A percentile compares a stretch with the other conserved stretches of the same genome.
phyloP scores from a whole-genome alignment of 306 rosid genomes.

The Rosa lucieae region DNA sequence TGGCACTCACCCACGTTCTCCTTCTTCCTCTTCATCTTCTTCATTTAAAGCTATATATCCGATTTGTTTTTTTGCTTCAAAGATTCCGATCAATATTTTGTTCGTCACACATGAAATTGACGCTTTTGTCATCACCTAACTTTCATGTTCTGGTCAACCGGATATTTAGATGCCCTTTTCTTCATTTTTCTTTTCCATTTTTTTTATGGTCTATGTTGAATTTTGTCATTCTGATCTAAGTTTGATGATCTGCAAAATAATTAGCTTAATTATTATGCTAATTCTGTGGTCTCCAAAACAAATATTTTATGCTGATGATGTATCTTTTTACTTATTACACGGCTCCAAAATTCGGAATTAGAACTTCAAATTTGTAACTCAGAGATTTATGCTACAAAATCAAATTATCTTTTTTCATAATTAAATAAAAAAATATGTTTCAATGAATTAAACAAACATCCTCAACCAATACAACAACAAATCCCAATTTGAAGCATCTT shows the following conservation, averaged over 20 bases:
- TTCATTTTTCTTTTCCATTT: not conserved
- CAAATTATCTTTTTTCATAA: too few relatives aligned
- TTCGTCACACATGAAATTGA: slow-evolving; percentile 35
- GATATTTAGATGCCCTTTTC: slow-evolving; percentile 12
- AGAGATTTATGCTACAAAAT: too few relatives aligned
- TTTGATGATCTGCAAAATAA: too few relatives aligned
- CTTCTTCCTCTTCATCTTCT: not conserved
- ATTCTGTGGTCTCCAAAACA: too few relatives aligned
- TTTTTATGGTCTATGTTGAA: not conserved
- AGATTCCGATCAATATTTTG: slow-evolving; percentile 46
- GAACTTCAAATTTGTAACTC: too few relatives aligned
- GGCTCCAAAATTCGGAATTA: too few relatives aligned
- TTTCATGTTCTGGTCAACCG: slow-evolving; percentile 1
- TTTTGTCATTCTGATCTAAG: not conserved
- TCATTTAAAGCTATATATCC: not conserved
- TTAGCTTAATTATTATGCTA: not conserved
- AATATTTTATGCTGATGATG: too few relatives aligned
- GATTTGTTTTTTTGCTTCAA: slow-evolving; percentile 28
- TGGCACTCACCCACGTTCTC: slow-evolving; percentile 38
- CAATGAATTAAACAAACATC: too few relatives aligned
- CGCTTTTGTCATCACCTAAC: slow-evolving; percentile 36
- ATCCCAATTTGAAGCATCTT: too few relatives aligned
- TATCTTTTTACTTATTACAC: too few relatives aligned
- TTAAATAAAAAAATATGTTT: too few relatives aligned
- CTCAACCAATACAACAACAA: too few relatives aligned